Evolutionary conservation across 2,329 filamentous ascomycete species (phyloP), one percentile per base, ranked within the genome.

Genomic region (Pseudonectria foliicola): DNA sequence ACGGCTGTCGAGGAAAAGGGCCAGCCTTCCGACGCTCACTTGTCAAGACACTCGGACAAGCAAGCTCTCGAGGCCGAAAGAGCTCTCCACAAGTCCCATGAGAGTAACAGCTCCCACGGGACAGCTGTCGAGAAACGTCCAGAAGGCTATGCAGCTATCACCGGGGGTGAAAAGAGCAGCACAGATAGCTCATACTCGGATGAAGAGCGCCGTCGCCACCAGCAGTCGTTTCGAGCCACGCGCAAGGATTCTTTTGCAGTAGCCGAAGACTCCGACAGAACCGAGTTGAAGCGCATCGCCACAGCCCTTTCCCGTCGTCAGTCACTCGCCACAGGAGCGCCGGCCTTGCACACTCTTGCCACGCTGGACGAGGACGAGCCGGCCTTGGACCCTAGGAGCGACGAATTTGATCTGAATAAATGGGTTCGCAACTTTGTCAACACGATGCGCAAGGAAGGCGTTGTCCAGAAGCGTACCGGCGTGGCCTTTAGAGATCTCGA

Each of bases 401-500:
- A 51, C 12, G 44, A 54, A 13, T 71, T 71, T 30, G 62, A 67
- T 34, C 46, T 67, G 10, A 41, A 55, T 7, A 62, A 60, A 39
- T 71, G 66, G 66, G 46, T 67, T 1, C 55, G 54, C 25, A 44
- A 52, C 25, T 61, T 68, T 38, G 54, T 67, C 6, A 38, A 45
- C 1, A 54, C 61, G 23, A 55, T 80, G 25, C 66, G 75, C 25
- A 67, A 68, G 13, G 73, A 81, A 38, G 72, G 74, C 1, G 61
- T 80, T 29, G 67, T 65, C 38, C 59, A 63, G 41, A 70, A 63
- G 44, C 62, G 64, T 6, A 71, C 79, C 0, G 79, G 80, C 4
- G 66, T 85, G 6, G 70, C 73, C 1, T 85, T 77, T 60, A 75
- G 75, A 40, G 68, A 82, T 33, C 67, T 86, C 24, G 73, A 73